These are phyloP conservation scores for Panicum virgatum DNA, from an alignment of 202 grass and related monocot species.

Conservation along the genomic window DNA sequence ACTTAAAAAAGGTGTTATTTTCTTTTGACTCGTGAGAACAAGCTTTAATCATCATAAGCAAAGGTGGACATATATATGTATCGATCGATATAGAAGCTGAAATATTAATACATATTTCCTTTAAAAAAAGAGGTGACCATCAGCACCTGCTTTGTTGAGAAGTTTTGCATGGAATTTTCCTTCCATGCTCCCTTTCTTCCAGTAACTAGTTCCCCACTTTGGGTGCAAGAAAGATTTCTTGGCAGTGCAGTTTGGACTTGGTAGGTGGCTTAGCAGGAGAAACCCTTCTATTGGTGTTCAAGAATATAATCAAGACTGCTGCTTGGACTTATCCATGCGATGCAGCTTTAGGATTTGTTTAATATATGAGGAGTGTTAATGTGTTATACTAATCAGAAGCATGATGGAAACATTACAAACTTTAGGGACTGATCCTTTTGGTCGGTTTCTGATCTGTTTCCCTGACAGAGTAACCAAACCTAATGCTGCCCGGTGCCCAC, in stretches of 20 bases:
- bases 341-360: background rate
- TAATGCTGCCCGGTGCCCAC: too few relatives aligned
- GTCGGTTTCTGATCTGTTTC: background rate
- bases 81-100: too few relatives aligned
- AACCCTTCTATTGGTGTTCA: background rate
- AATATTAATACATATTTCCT: too few relatives aligned
- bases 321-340: constrained; percentile 21
- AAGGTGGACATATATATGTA: too few relatives aligned
- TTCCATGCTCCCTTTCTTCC: background rate
- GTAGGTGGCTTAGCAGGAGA: constrained; percentile 14
- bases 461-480: background rate
- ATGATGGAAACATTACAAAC: constrained; percentile 30
- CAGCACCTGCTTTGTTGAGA: background rate
- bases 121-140: background rate
- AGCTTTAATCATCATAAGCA: too few relatives aligned
- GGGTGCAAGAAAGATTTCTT: background rate
- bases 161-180: background rate
- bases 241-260: background rate
- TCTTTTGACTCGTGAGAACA: too few relatives aligned
- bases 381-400: constrained; percentile 13
- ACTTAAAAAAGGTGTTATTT: too few relatives aligned
- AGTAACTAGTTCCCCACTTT: background rate
- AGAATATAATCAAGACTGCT: constrained; percentile 25
- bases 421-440: background rate
- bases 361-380: background rate